Evolutionary conservation across 192 early-diverging fungal genomes (phyloP), one percentile per base, ranked within the genome.

Genomic region (Umbelopsis vinacea): DNA sequence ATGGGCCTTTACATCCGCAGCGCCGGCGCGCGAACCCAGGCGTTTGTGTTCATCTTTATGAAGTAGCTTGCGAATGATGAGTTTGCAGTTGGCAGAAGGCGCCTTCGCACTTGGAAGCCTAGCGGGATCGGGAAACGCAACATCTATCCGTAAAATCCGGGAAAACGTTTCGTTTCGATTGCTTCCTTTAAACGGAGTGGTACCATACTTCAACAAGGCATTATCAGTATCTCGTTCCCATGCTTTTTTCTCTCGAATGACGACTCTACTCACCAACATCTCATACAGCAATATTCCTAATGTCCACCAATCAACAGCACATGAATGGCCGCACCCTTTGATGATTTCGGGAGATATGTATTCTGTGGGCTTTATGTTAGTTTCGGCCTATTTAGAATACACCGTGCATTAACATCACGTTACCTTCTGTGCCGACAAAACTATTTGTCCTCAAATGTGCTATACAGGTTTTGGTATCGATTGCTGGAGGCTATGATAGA

Each of bases 311-410:
- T 99, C 97, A 7, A 99, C 93, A 6, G 91, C 89, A 72, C 90
- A 92, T 17, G 97, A 95, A 83, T 99, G 96, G 6, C 96, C 96
- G 54, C 86, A 84, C 48, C 95, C 96, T 69, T 90, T 92, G 83
- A 99, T 98, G 23, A 99, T 94, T 80, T 99, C 97, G 45, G 97
- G 97, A 26, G 97, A 94, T 88, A 99, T 97, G 79, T 98, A 98
- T 81, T 98, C 97, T 87, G 47, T 15, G 15, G 24, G 15, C 11
- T 8, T 1, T 6, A 40, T 2, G 15, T 48, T 6, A n/a, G 33
- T 15, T n/a, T 37, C 2, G 33, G 17, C 15, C 4, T 19, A 14
- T 24, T 63, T 29, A 26, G 26, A 37, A 33, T 33, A 35, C 2
- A 5, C 3, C 29, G 22, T 2, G 54, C 23, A 15, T 63, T 37